These are phyloP conservation scores for Plenodomus lindquistii DNA, from an alignment of 2,329 filamentous ascomycete genomes.

Conservation along the genomic window DNA sequence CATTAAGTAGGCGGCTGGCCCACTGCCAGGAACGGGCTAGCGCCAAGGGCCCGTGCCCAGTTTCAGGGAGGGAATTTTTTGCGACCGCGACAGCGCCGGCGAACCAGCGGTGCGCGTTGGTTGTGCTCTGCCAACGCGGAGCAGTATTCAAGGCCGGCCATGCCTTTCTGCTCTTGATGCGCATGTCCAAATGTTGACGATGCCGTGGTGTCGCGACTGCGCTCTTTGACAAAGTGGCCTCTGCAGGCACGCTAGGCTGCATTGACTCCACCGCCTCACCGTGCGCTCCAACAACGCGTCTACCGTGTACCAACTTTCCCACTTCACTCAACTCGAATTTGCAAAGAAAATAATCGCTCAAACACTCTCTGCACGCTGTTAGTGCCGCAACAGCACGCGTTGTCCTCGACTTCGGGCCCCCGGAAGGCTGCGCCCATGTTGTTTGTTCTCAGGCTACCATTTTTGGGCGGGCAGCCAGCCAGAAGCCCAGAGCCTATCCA, in stretches of 20 bases:
- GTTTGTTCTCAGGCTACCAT: not conserved
- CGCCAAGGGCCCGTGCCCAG: slow-evolving; percentile 21
- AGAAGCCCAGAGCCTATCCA: slow-evolving; percentile 1
- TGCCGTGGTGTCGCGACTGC: slow-evolving; percentile 11
- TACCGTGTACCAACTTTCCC: not conserved
- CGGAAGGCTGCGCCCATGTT: not conserved
- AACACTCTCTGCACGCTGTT: not conserved
- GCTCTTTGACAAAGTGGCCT: slow-evolving; percentile 24
- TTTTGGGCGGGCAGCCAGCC: not conserved
- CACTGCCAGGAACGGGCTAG: slow-evolving; percentile 22
- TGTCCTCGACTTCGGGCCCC: not conserved
- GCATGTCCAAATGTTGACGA: not conserved
- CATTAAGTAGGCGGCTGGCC: slow-evolving; percentile 19
- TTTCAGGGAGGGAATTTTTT: slow-evolving; percentile 40
- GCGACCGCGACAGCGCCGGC: slow-evolving; percentile 26
- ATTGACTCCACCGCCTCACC: not conserved
- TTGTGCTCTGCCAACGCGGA: no score
- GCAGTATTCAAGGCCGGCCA: no score
- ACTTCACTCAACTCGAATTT: not conserved
- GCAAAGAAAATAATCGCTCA: not conserved
- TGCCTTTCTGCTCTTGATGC: not conserved
- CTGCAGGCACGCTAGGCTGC: slow-evolving; percentile 17
- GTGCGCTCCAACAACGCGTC: not conserved
- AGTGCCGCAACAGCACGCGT: not conserved
- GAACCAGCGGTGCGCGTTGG: slow-evolving; percentile 9